phyloP scores from a whole-genome alignment of 192 early-diverging fungal species.

The Linnemannia hyalina region DNA sequence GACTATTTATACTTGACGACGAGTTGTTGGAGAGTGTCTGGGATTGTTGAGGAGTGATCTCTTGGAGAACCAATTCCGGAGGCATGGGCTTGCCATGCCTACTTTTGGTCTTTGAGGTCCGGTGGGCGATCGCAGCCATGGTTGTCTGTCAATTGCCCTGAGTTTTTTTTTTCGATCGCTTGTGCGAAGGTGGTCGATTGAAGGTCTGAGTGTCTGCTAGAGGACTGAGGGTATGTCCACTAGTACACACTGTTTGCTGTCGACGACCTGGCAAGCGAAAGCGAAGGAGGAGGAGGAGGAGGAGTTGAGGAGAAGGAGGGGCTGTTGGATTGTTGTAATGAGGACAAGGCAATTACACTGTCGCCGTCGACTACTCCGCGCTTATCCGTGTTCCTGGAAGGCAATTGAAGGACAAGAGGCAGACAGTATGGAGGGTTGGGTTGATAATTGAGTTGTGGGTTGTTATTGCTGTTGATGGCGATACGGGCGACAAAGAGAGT shows the following conservation, averaged over 20 bases:
- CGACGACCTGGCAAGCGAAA: too few species aligned
- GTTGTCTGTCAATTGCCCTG: background rate
- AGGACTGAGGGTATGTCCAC: background rate
- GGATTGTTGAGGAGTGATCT: constrained; percentile 16
- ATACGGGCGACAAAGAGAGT: background rate
- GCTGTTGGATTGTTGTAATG: too few species aligned
- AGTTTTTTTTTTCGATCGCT: background rate
- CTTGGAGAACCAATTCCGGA: constrained; percentile 33
- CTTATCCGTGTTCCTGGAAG: constrained; percentile 3
- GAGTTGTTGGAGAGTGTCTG: constrained; percentile 43
- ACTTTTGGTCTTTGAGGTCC: constrained; percentile 24
- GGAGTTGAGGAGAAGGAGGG: too few species aligned
- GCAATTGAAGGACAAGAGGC: background rate
- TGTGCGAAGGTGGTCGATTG: too few species aligned
- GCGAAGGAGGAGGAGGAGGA: too few species aligned
- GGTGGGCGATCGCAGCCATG: constrained; percentile 26
- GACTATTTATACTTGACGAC: constrained; percentile 30
- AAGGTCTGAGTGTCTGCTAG: background rate
- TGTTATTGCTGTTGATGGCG: background rate
- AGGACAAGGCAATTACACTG: too few species aligned
- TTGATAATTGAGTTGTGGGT: background rate
- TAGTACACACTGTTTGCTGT: too few species aligned
- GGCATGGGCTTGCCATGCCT: constrained; percentile 16
- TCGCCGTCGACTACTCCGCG: too few species aligned
- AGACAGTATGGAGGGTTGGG: background rate